Conservation (phyloP, 75 land plant species). For the Pinus taeda region DNA sequence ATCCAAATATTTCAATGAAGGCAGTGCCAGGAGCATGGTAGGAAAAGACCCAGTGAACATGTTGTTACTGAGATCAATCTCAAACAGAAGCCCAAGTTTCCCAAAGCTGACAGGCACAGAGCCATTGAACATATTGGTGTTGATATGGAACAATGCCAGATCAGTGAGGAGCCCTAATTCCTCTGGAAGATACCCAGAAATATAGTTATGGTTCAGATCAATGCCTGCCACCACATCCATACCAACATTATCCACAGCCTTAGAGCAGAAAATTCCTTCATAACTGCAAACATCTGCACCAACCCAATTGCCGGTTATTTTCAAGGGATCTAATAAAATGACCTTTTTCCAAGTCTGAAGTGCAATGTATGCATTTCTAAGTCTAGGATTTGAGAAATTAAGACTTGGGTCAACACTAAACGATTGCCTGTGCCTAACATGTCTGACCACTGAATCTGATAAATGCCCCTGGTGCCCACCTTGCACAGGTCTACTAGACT, state of each 20-base stretch:
- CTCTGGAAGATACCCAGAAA: slow-evolving; percentile 37
- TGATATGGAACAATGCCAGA: slow-evolving; percentile 44
- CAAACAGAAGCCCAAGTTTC: slow-evolving; percentile 30
- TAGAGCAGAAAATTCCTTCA: slow-evolving; percentile 45
- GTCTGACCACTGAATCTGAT: too few species aligned
- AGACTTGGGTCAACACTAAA: background rate
- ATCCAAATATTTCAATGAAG: slow-evolving; percentile 43
- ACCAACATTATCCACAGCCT: slow-evolving; percentile 22
- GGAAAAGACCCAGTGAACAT: slow-evolving; percentile 66
- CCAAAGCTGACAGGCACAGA: slow-evolving; percentile 29
- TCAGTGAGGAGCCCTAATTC: slow-evolving; percentile 39
- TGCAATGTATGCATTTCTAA: slow-evolving; percentile 60
- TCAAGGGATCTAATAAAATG: slow-evolving; percentile 45
- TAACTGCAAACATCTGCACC: slow-evolving; percentile 52
- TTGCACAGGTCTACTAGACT: too few species aligned
- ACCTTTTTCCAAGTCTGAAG: slow-evolving; percentile 77
- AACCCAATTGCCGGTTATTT: slow-evolving; percentile 45
- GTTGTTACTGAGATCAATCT: slow-evolving; percentile 78
- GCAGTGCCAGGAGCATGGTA: slow-evolving; percentile 39
- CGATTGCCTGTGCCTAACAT: too few species aligned
- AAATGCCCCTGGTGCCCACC: too few species aligned
- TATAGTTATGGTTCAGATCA: slow-evolving; percentile 41
- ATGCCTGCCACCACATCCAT: slow-evolving; percentile 36
- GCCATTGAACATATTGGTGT: slow-evolving; percentile 50
- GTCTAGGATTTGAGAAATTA: slow-evolving; percentile 42